Percentiles rank a stretch among this genome's conserved stretches.
phyloP scores from a whole-genome alignment of 257 asterid genomes.

The Penstemon barbatus region DNA sequence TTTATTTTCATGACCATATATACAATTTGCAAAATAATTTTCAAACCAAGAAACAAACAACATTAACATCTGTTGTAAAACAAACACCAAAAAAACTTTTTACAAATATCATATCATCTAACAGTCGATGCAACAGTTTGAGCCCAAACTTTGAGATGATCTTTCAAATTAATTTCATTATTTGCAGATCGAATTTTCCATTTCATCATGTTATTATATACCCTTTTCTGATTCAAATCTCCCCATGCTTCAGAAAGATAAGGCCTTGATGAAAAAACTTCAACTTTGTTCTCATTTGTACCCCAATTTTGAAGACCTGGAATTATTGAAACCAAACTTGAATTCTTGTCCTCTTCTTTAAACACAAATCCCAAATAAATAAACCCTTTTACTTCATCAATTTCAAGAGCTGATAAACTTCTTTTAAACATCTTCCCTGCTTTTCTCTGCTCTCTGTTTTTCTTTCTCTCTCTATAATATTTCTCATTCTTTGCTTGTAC shows the following conservation, averaged over 20 bases:
- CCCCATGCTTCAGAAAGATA: conserved; percentile 70
- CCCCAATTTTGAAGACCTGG: conserved; percentile 57
- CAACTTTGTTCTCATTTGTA: background rate
- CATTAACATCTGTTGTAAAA: no score
- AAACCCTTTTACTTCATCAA: conserved; percentile 60
- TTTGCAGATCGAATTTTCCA: conserved; percentile 42
- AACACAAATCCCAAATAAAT: conserved; percentile 68
- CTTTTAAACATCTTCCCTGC: conserved; percentile 26
- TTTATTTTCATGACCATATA: no score
- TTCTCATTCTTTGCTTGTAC: background rate
- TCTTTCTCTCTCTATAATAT: background rate
- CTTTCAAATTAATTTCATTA: conserved; percentile 47
- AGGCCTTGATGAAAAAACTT: conserved; percentile 37
- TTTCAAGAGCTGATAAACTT: conserved; percentile 61
- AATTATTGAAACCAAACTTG: conserved; percentile 39
- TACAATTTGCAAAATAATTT: no score
- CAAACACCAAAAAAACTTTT: no score
- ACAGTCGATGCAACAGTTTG: conserved; percentile 63
- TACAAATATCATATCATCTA: no score
- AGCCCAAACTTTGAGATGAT: conserved; percentile 66
- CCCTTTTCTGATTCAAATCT: conserved; percentile 17
- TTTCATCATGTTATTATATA: conserved; percentile 25
- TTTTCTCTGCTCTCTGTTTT: conserved; percentile 5
- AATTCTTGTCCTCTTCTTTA: conserved; percentile 44
- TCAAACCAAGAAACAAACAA: no score